These are phyloP conservation scores for Boletus smithii DNA, from an alignment of 1,284 basidiomycete species.

Conservation along the genomic window DNA sequence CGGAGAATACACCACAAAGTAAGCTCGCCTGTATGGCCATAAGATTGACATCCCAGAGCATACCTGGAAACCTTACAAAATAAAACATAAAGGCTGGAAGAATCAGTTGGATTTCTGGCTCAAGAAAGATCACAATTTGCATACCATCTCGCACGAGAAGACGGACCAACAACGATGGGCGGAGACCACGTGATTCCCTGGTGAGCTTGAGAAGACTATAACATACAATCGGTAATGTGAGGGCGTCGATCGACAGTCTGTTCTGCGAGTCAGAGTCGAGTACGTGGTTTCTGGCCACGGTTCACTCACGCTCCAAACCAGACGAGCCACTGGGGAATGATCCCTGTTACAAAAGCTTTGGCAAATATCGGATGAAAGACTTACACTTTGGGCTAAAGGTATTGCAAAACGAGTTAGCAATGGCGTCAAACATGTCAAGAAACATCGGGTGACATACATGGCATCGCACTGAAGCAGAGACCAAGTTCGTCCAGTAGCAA, in stretches of 20 bases:
- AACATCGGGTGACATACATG: neutral
- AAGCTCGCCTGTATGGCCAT: neutral
- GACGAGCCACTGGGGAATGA: neutral
- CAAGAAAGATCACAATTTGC: neutral
- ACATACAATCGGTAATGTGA: neutral
- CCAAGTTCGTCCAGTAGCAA: neutral
- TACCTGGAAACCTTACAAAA: neutral
- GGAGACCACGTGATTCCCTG: neutral
- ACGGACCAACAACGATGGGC: neutral
- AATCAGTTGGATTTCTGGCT: neutral
- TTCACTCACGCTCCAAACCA: neutral
- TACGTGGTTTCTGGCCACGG: neutral
- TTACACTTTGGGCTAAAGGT: neutral
- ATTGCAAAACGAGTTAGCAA: neutral
- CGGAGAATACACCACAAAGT: neutral
- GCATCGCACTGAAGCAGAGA: neutral
- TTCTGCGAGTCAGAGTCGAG: neutral
- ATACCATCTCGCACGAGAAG: neutral
- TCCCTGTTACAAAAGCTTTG: neutral
- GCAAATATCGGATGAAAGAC: neutral
- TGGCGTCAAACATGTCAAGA: neutral
- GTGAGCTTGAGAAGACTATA: neutral
- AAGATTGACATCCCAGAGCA: neutral
- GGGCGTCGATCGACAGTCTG: neutral
- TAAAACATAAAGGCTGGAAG: neutral